These are phyloP conservation scores for Corynespora cassiicola DNA, from an alignment of 2,329 filamentous ascomycete genomes.

Conservation along the genomic window DNA sequence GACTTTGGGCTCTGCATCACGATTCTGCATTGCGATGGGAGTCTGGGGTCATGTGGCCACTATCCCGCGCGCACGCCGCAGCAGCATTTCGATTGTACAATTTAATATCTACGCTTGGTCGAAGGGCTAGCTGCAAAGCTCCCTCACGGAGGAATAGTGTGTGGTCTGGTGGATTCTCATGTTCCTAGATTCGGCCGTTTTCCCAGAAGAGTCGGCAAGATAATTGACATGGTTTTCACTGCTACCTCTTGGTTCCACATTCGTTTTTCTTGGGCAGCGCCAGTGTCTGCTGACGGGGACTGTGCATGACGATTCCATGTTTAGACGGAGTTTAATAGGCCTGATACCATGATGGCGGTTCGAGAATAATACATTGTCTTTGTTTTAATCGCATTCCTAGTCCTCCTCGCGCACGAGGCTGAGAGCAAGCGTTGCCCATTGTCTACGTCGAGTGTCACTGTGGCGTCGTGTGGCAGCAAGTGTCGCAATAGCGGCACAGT, in stretches of 20 bases:
- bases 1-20: constrained; percentile 38
- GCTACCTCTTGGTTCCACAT: constrained; percentile 14
- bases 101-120: constrained; percentile 43
- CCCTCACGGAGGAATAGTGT: constrained; percentile 37
- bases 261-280: constrained; percentile 9
- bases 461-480: no score
- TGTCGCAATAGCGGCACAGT: no score
- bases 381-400: no score
- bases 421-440: no score
- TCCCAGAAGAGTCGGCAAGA: constrained; percentile 31
- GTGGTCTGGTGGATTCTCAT: constrained; percentile 42
- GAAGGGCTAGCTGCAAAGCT: constrained; percentile 33
- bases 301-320: constrained; percentile 6
- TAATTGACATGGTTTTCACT: constrained; percentile 42
- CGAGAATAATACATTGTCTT: no score
- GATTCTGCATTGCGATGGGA: constrained; percentile 43
- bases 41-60: constrained; percentile 30
- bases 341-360: no score
- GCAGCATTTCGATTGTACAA: constrained; percentile 44
- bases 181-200: constrained; percentile 37
- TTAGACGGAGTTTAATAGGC: constrained; percentile 10
- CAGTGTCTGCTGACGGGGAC: no score
- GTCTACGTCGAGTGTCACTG: no score
- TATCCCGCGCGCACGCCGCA: constrained; percentile 22
- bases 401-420: no score